These are phyloP conservation scores for Tolypocladium cylindrosporum DNA, from an alignment of 2,329 filamentous ascomycete species.

Conservation along the genomic window DNA sequence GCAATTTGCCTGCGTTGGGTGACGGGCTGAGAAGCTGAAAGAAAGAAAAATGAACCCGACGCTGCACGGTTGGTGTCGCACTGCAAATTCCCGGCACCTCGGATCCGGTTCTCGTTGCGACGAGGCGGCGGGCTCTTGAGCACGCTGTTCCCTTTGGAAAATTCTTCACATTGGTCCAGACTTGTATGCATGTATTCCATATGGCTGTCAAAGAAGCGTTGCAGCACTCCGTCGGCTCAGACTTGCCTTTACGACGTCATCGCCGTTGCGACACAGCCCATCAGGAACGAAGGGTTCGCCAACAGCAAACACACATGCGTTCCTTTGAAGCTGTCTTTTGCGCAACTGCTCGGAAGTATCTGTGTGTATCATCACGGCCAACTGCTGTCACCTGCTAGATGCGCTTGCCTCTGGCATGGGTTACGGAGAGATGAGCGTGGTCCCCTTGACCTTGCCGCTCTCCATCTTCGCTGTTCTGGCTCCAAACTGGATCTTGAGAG, in stretches of 20 bases:
- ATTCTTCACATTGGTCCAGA: neutral
- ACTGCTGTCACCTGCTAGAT: neutral
- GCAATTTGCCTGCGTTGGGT: neutral
- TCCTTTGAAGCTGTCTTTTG: constrained; percentile 8
- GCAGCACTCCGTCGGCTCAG: constrained; percentile 35
- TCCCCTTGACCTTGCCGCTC: constrained; percentile 57
- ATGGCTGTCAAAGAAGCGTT: neutral
- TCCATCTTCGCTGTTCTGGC: constrained; percentile 79
- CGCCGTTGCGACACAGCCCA: constrained; percentile 16
- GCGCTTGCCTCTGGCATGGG: neutral
- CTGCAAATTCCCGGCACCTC: neutral
- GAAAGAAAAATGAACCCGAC: neutral
- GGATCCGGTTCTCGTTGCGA: neutral
- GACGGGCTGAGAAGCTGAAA: neutral
- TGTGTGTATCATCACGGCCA: constrained; percentile 58
- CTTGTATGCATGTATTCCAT: neutral
- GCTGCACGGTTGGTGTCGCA: neutral
- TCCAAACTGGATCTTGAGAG: constrained; percentile 66
- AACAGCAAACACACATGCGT: constrained; percentile 38
- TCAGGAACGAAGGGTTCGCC: constrained; percentile 28
- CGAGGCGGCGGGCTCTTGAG: neutral
- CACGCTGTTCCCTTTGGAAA: neutral
- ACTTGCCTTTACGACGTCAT: constrained; percentile 56
- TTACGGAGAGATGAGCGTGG: constrained; percentile 43
- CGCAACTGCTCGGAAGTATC: constrained; percentile 61